These are phyloP conservation scores for Lactarius evosmus DNA, from an alignment of 768 basidiomycete genomes.

Conservation along the genomic window DNA sequence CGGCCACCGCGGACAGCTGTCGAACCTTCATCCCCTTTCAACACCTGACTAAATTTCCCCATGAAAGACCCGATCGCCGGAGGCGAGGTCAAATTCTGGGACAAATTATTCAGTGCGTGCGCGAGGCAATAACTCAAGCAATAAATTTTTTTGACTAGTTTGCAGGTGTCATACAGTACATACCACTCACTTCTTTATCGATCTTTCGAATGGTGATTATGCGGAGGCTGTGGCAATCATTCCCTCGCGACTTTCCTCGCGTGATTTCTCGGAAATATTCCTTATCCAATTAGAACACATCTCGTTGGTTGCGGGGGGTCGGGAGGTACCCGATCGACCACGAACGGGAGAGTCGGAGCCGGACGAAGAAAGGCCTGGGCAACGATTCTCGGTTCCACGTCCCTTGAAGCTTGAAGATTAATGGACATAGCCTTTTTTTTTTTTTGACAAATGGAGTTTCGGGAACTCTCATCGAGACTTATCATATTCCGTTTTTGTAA, in stretches of 20 bases:
- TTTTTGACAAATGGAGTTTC: too few relatives aligned
- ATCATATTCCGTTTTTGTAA: too few relatives aligned
- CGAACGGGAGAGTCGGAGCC: neutral
- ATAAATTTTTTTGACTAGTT: neutral
- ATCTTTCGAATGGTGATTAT: neutral
- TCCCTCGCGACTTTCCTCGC: neutral
- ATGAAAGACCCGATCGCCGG: neutral
- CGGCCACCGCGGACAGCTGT: too few relatives aligned
- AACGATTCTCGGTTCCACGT: neutral
- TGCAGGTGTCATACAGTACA: neutral
- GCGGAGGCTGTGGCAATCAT: neutral
- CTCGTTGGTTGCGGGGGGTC: neutral
- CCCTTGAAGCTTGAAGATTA: too few relatives aligned
- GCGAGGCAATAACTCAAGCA: neutral
- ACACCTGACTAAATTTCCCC: neutral
- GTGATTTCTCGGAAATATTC: neutral
- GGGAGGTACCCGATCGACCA: neutral
- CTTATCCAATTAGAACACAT: neutral
- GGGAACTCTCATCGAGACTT: too few relatives aligned
- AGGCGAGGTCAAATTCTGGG: neutral
- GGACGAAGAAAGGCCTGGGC: neutral
- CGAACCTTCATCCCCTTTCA: neutral
- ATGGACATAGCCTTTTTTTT: too few relatives aligned
- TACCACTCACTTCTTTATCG: neutral
- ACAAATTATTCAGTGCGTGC: neutral